Base-by-base conservation (phyloP, 768 basidiomycete species). In the Tephrocybe sp. region DNA sequence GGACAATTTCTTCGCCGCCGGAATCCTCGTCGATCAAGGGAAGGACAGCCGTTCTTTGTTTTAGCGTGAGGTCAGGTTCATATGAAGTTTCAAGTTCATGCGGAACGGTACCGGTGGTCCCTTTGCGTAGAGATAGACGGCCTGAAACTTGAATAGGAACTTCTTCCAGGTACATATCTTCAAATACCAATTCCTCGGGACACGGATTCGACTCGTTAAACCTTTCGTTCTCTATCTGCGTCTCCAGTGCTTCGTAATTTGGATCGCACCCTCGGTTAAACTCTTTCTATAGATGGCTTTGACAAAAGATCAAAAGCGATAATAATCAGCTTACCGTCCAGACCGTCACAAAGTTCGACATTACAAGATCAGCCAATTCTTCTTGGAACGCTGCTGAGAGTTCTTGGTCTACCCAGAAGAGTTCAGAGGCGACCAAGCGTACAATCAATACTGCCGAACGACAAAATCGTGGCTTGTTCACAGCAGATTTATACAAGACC, bases 191-290 rank as follows among this genome's bases (percentile, higher is more conserved):
- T 16, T 51, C 50, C 11, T 45, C 43, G n/a, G 37, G 30, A 15
- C 50, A 44, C 16, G 50, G 50, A 21, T 51, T 51, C 30, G 50
- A 51, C 39, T 35, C 26, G 2, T 31, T 45, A 37, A 51, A 51
- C 28, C 27, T 28, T 1, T 30, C 19, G 26, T 45, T 28, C 27
- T 51, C 50, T 21, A 19, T 5, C 7, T 18, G 39, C 18, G 37
- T 30, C 21, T 8, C 50, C 25, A 39, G 28, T 12, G 11, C 25
- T 3, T 45, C 43, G 21, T 31, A 22, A 4, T 37, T 24, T 4
- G 34, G n/a, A 18, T 25, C 26, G 8, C 36, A 36, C 15, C 34
- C 24, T 18, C 46, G 46, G 25, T 41, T 36, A 15, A 53, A 47
- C n/a, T 53, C 50, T 9, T 45, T 43, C 50, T 51, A 28, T 6